Conservation (phyloP, 768 basidiomycete genomes). For the Strobilomyces confusus region DNA sequence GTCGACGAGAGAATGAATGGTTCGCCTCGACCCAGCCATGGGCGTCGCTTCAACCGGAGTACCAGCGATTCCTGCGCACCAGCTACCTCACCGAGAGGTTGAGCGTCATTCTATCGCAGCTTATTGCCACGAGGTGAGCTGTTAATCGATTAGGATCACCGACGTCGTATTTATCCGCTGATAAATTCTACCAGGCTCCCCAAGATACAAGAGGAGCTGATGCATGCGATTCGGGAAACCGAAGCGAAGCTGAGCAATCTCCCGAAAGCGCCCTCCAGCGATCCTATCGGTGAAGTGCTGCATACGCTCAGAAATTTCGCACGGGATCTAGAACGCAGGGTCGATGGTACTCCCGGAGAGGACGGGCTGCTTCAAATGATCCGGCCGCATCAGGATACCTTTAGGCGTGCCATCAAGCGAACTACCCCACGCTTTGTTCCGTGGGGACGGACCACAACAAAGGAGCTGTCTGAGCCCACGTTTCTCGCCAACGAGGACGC, state of each 20-base stretch:
- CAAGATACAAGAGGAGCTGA: slow-evolving; percentile 55
- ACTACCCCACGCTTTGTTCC: slow-evolving; percentile 62
- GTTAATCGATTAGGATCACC: not conserved
- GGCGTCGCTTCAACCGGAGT: slow-evolving; percentile 47
- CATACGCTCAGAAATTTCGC: slow-evolving; percentile 34
- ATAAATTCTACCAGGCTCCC: slow-evolving; percentile 46
- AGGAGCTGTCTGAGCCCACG: slow-evolving; percentile 2
- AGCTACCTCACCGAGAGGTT: slow-evolving; percentile 51
- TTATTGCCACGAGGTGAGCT: slow-evolving; percentile 57
- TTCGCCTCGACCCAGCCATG: slow-evolving; percentile 54
- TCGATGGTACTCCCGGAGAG: too few relatives aligned
- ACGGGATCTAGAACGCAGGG: too few relatives aligned
- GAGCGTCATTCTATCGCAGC: slow-evolving; percentile 56
- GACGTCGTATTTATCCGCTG: not conserved
- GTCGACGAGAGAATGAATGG: slow-evolving; percentile 51
- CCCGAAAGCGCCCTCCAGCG: slow-evolving; percentile 50
- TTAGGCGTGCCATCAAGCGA: slow-evolving; percentile 42
- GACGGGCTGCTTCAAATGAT: slow-evolving; percentile 26
- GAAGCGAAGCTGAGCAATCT: slow-evolving; percentile 30
- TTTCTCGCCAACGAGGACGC: slow-evolving; percentile 43
- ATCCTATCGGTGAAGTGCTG: slow-evolving; percentile 57
- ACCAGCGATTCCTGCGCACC: slow-evolving; percentile 54
- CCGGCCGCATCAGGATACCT: slow-evolving; percentile 43
- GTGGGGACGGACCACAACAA: slow-evolving; percentile 27
- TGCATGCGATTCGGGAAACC: slow-evolving; percentile 39